Percentiles rank a stretch among this genome's conserved stretches.
phyloP scores from a whole-genome alignment of 2,329 filamentous ascomycete genomes.

The Myriangium duriaei region DNA sequence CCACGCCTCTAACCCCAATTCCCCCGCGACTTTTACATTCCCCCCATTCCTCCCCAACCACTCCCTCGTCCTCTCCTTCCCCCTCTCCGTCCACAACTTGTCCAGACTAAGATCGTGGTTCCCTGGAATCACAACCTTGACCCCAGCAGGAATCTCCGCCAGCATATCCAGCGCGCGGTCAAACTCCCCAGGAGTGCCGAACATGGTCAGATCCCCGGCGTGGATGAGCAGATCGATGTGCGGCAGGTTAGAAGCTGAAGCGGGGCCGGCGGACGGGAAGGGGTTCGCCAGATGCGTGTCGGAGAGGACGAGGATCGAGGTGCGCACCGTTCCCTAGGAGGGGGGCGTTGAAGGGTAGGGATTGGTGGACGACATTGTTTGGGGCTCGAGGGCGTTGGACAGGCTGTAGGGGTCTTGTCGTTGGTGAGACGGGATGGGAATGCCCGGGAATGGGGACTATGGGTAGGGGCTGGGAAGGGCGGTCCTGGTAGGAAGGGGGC shows the following conservation, averaged over 20 bases:
- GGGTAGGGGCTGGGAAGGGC: too few relatives aligned
- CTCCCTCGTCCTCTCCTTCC: neutral
- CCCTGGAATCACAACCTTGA: constrained; percentile 51
- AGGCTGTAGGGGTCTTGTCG: too few relatives aligned
- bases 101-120: constrained; percentile 52
- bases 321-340: neutral
- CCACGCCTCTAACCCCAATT: constrained; percentile 23
- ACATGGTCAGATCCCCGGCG: constrained; percentile 41
- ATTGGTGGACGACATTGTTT: too few relatives aligned
- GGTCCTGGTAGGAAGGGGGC: too few relatives aligned
- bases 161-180: constrained; percentile 36
- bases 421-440: too few relatives aligned
- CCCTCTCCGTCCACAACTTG: constrained; percentile 21
- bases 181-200: constrained; percentile 38
- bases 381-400: too few relatives aligned
- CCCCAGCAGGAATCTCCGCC: constrained; percentile 34
- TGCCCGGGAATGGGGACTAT: too few relatives aligned
- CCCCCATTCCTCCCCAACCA: constrained; percentile 3
- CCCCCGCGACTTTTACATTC: constrained; percentile 9
- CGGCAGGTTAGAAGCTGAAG: constrained; percentile 11
- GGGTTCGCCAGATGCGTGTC: constrained; percentile 26
- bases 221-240: constrained; percentile 27
- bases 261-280: constrained; percentile 2
- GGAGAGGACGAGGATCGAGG: constrained; percentile 29
- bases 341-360: too few relatives aligned